Base-by-base conservation (phyloP, 129 eudicot species). In the Kitagawia praeruptora region DNA sequence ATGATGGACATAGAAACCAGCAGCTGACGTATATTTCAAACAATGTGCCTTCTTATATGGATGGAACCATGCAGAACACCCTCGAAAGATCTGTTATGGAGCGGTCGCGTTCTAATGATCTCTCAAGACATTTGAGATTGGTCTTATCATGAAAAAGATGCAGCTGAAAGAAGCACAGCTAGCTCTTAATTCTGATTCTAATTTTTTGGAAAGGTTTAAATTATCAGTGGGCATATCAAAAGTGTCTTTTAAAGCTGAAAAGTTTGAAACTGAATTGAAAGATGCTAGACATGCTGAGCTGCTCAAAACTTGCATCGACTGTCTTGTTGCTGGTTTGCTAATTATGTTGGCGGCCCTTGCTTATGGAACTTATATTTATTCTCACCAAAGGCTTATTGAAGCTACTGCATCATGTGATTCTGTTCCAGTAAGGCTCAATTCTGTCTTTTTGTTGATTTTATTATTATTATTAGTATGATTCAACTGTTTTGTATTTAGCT, bases 41-140 rank as follows among this genome's bases (percentile, higher is more conserved):
- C 78, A 61, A 19, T 40, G 45, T 63, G 69, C 83, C 37, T 75
- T 31, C 34, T 31, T 69, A 46, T 14, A 77, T 64, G 69, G 76
- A 44, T 28, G 79, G 67, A 40, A 74, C 84, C 0, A 25, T 83
- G 87, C 77, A 88, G 79, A 83, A 77, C 80, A 87, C 96, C 28
- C 48, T 89, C 16, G 91, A 92, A 79, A 89, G 86, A 72, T 91
- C 97, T 4, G 85, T 93, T 21, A 71, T 56, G n/a, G 97, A 92
- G 85, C 97, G 92, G 81, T 80, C 91, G 7, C 92, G 99, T 69
- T 91, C 97, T 15, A 95, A 95, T 77, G 84, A 92, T 80, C 91
- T n/a, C n/a, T 95, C 2, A 92, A 90, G 85, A 78, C 84, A 27
- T 82, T 90, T 41, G 89, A 92, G 90, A 85, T 95, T 39, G 90